A percentile compares a stretch with the other conserved stretches of the same genome.
Evolutionary conservation across 768 basidiomycete species (phyloP).

Genomic region (Calocybe gangraenosa): DNA sequence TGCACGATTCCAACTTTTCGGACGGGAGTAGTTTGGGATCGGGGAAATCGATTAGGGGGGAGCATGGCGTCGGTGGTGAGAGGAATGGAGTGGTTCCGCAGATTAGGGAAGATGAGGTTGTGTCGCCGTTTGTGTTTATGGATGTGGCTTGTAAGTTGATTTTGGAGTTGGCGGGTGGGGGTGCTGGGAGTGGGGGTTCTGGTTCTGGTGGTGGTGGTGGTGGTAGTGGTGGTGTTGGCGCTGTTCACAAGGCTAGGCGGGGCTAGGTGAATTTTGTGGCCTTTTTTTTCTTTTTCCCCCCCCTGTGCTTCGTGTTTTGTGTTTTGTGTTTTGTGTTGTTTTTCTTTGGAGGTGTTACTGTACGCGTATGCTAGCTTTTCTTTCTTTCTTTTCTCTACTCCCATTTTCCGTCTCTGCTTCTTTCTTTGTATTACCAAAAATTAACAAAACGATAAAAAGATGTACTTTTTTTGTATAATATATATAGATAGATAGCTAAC

Average conservation of each 20-base stretch:
- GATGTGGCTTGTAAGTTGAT: conserved; percentile 94
- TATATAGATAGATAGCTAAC: no score
- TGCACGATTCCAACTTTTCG: conserved; percentile 41
- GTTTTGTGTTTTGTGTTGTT: no score
- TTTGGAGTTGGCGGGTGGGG: conserved; percentile 80
- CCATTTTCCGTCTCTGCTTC: no score
- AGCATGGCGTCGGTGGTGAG: conserved; percentile 31
- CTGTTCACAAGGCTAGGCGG: no score
- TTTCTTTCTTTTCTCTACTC: no score
- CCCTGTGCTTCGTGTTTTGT: no score
- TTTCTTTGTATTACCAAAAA: no score
- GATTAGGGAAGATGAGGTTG: conserved; percentile 56
- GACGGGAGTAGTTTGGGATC: conserved; percentile 51
- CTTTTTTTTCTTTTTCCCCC: neutral
- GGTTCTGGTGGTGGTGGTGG: conserved; percentile 29
- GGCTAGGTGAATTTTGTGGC: neutral
- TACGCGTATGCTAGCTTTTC: no score
- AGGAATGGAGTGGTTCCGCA: conserved; percentile 45
- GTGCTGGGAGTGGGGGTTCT: conserved; percentile 11
- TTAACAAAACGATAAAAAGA: no score
- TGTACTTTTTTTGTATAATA: no score
- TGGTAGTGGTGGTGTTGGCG: no score
- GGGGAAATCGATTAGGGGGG: conserved; percentile 51
- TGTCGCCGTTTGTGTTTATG: conserved; percentile 93
- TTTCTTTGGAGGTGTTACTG: no score